Evolutionary conservation across 1,284 basidiomycete species (phyloP), one percentile per base, ranked within the genome.

Genomic region (Neolentinus lepideus): DNA sequence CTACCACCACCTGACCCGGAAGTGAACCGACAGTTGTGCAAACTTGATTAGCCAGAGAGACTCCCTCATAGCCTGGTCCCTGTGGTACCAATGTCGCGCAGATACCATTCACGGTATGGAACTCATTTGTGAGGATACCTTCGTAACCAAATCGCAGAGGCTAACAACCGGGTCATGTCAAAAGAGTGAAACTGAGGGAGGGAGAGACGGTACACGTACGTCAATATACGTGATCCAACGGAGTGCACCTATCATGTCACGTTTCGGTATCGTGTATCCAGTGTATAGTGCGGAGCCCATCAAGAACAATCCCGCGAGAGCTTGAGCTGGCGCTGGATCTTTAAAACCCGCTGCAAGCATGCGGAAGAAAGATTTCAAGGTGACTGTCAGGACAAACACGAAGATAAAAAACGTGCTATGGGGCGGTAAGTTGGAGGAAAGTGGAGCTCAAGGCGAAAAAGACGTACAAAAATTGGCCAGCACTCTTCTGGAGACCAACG

Each of bases 191-290:
- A 6, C 12, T 12, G 9, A 58, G 45, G 8, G 60, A n/a, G 52
- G n/a, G 46, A 31, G 19, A 26, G 26, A 19, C 2, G 65, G 64
- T 1, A 69, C 16, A 71, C 80, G 52, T 59, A 78, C 82, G 57
- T 85, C 84, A 29, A 85, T 74, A 51, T 77, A 84, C 2, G 78
- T 78, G 36, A 87, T 79, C 85, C 86, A 88, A 21, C 73, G 71
- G 55, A 88, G 67, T 2, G 80, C 83, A 10, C 79, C 80, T 16
- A 84, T 80, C 81, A 88, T 86, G 25, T 72, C 74, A 0, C 79
- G 75, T 62, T 78, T 66, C 0, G 76, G 78, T 52, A 79, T 71
- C 8, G 73, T 68, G 59, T 78, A 81, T 4, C 79, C 79, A 14
- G 76, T 75, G 63, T 79, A 78, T 46, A 81, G 66, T 43, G 76